These are phyloP conservation scores for Rhizophagus clarus DNA, from an alignment of 192 early-diverging fungal genomes.

Conservation along the genomic window DNA sequence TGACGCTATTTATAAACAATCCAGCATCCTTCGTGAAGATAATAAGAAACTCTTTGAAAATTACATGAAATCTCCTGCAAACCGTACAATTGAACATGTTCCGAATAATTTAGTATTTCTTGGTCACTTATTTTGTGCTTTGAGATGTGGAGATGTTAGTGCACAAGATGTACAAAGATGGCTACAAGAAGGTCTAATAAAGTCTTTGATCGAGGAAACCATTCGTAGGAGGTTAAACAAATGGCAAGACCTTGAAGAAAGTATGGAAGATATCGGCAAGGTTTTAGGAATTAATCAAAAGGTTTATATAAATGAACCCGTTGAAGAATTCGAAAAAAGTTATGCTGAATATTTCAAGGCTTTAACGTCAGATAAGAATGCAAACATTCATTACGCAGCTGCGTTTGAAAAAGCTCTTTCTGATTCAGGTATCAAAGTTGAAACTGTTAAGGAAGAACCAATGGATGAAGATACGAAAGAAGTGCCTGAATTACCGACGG, in stretches of 20 bases:
- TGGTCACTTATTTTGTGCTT: conserved; percentile 45
- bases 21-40: conserved; percentile 36
- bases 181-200: conserved; percentile 33
- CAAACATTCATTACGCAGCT: conserved; percentile 12
- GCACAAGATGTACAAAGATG: conserved; percentile 21
- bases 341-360: conserved; percentile 34
- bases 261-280: conserved; percentile 34
- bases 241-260: conserved; percentile 28
- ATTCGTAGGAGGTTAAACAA: conserved; percentile 42
- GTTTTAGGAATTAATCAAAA: conserved; percentile 36
- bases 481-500: not conserved
- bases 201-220: conserved; percentile 39
- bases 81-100: conserved; percentile 45
- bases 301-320: conserved; percentile 31
- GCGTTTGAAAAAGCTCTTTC: conserved; percentile 28
- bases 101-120: conserved; percentile 45
- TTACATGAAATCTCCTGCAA: conserved; percentile 33
- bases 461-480: not conserved
- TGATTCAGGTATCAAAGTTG: not conserved
- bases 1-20: conserved; percentile 44
- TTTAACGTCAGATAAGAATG: not conserved
- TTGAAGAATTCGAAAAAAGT: conserved; percentile 27
- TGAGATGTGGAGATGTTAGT: conserved; percentile 41
- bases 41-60: conserved; percentile 41
- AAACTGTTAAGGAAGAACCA: not conserved